A percentile compares a stretch with the other conserved stretches of the same genome.
Evolutionary conservation across 371 early-diverging fungal species (phyloP).

Genomic region (Mortierella sp.): DNA sequence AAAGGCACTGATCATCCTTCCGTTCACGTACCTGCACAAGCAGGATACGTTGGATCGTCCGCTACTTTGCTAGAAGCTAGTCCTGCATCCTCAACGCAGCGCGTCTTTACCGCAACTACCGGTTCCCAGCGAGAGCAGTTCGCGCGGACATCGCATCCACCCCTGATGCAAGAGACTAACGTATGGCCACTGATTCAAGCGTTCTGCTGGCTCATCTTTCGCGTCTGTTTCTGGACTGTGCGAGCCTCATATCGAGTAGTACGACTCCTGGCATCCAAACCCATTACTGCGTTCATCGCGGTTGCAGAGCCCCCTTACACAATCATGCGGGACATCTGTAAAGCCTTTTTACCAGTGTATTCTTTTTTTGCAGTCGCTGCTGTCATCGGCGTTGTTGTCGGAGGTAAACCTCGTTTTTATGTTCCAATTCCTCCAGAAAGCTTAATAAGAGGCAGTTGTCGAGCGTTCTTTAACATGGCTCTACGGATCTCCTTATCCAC

Average conservation of each 20-base stretch:
- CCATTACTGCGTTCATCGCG: background rate
- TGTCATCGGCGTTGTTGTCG: constrained; percentile 38
- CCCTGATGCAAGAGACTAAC: background rate
- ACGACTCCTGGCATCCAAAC: constrained; percentile 12
- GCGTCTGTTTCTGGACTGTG: background rate
- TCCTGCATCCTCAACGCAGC: background rate
- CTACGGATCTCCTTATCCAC: background rate
- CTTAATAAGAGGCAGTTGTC: too few species aligned
- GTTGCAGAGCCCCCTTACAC: constrained; percentile 22
- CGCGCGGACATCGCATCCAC: background rate
- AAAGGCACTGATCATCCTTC: too few species aligned
- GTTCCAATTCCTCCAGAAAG: too few species aligned
- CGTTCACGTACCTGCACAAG: too few species aligned
- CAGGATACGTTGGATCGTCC: too few species aligned
- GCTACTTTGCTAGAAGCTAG: too few species aligned
- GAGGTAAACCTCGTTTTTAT: constrained; percentile 27
- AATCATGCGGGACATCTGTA: constrained; percentile 33
- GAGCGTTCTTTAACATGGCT: too few species aligned
- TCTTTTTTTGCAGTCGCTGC: constrained; percentile 43
- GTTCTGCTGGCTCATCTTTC: background rate
- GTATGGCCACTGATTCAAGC: constrained; percentile 1
- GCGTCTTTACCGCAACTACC: background rate
- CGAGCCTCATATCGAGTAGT: background rate
- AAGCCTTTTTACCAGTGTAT: constrained; percentile 43
- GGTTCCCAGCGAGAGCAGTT: background rate